A percentile compares a stretch with the other conserved stretches of the same genome.
phyloP scores from a whole-genome alignment of 306 rosid species.

The Castanea mollissima region DNA sequence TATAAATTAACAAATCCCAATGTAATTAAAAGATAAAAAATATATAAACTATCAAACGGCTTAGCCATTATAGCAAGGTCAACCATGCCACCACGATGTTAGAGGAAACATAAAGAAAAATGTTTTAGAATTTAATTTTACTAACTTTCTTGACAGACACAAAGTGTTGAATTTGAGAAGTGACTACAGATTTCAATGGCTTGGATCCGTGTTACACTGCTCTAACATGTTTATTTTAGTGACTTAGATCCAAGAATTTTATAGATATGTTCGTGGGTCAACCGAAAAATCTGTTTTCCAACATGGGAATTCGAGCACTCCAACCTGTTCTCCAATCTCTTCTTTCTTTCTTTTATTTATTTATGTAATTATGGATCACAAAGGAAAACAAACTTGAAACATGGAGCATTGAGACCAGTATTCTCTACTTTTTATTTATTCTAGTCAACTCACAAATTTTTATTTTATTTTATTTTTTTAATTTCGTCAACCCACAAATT shows the following conservation, averaged over 20 bases:
- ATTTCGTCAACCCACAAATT: constrained; percentile 23
- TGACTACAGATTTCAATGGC: constrained; percentile 22
- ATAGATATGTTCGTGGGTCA: constrained; percentile 44
- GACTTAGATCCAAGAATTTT: constrained; percentile 57
- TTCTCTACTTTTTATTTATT: constrained; percentile 10
- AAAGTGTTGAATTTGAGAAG: constrained; percentile 36
- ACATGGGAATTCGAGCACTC: constrained; percentile 32
- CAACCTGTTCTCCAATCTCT: constrained; percentile 10
- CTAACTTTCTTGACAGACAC: neutral
- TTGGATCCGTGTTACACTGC: constrained; percentile 22
- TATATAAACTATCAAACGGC: too few species aligned
- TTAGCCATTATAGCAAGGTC: neutral
- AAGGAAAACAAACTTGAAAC: neutral
- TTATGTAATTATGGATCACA: constrained; percentile 25
- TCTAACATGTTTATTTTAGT: constrained; percentile 10
- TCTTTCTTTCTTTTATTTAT: neutral
- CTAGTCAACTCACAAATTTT: constrained; percentile 22
- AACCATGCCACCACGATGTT: constrained; percentile 12
- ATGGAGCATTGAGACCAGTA: constrained; percentile 16
- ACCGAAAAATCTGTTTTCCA: constrained; percentile 44
- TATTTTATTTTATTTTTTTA: neutral
- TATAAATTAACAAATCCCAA: neutral
- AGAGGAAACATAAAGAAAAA: neutral
- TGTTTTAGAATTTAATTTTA: too few species aligned
- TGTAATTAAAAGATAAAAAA: neutral